Percentiles rank a stretch among this genome's conserved stretches.
Evolutionary conservation across 371 early-diverging fungal genomes (phyloP).

Genomic region (Rhizomucor pusillus): DNA sequence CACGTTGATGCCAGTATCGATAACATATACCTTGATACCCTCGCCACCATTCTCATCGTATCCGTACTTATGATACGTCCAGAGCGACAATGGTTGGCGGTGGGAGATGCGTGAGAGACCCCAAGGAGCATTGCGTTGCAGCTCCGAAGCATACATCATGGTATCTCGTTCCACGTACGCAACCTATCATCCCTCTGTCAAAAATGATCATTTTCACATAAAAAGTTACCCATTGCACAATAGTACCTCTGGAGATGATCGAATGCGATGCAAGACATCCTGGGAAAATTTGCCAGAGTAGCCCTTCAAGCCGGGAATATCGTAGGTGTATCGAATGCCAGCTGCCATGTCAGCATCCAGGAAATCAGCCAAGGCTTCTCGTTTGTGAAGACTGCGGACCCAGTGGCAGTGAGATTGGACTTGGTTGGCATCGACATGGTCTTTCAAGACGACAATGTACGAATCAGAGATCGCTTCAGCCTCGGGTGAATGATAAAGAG

Average conservation of each 20-base stretch:
- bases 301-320: slow-evolving; percentile 70
- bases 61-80: slow-evolving; percentile 73
- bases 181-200: slow-evolving; percentile 54
- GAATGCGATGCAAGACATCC: slow-evolving; percentile 66
- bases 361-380: slow-evolving; percentile 9
- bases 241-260: slow-evolving; percentile 49
- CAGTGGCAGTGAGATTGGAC: slow-evolving; percentile 31
- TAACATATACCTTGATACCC: slow-evolving; percentile 78
- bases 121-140: slow-evolving; percentile 85
- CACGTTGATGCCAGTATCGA: slow-evolving; percentile 86
- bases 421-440: slow-evolving; percentile 34
- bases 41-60: slow-evolving; percentile 76
- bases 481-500: slow-evolving; percentile 61
- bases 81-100: slow-evolving; percentile 58
- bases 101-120: slow-evolving; percentile 89
- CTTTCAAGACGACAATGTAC: slow-evolving; percentile 86
- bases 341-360: slow-evolving; percentile 24
- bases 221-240: neutral
- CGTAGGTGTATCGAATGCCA: slow-evolving; percentile 75
- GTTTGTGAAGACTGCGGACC: slow-evolving; percentile 21
- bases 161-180: slow-evolving; percentile 89
- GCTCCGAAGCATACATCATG: slow-evolving; percentile 69
- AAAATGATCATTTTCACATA: neutral
- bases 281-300: slow-evolving; percentile 78
- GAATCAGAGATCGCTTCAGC: slow-evolving; percentile 69